Evolutionary conservation across 2,329 filamentous ascomycete genomes (phyloP), one percentile per base, ranked within the genome.

Genomic region (Botrytis tulipae): DNA sequence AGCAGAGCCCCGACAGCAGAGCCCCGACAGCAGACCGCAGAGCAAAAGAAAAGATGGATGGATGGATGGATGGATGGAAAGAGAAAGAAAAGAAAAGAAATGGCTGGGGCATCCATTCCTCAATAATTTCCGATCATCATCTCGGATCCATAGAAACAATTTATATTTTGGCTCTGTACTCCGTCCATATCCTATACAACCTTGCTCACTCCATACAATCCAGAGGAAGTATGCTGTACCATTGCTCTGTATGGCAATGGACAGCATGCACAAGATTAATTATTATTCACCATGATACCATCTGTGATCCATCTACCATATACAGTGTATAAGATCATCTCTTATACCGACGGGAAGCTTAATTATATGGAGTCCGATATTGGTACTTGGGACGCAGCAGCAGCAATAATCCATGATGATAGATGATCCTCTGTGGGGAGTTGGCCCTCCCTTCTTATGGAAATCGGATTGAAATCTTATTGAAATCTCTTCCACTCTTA

Each of bases 71-170:
- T 35, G 32, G 60, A 29, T n/a, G n/a, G n/a, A n/a, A 63, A 42
- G n/a, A 48, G n/a, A 22, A 32, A 25, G 32, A 16, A 46, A 10
- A 62, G 44, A 20, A 70, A 70, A 51, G 12, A n/a, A 70, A 61
- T 48, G 68, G 68, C 68, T 70, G 68, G 68, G 68, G 54, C 46
- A 62, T 62, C 68, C 46, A 40, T 67, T 20, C 65, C 32, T 67
- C 32, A 7, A 67, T 66, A 48, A 66, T 67, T 51, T 40, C 65
- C 65, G 44, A 40, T 12, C 22, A 32, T n/a, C 25, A 40, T 29
- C 16, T 67, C 25, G 32, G 63, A 66, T 66, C 63, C 62, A 66
- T 66, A 42, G 60, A 40, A 40, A n/a, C 16, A 14, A 37, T 40
- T 42, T n/a, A 62, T 18, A 40, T 25, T 25, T 37, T 51, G 48